Evolutionary conservation across 176 grass and related monocot genomes (phyloP), one percentile per base, ranked within the genome.

Genomic region (Neostapfia colusana): DNA sequence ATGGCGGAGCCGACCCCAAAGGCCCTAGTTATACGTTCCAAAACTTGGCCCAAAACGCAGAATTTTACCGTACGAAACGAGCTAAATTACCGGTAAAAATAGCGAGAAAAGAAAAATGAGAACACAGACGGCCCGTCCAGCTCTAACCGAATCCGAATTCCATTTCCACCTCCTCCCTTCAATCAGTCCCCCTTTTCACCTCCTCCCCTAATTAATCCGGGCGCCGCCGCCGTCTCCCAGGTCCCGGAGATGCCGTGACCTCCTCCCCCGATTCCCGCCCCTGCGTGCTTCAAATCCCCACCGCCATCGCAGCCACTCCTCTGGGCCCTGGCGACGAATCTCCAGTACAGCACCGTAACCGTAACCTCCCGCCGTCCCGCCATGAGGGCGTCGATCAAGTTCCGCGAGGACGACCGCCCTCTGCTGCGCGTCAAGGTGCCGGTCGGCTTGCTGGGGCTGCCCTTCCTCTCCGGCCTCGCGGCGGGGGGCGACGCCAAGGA

Each of bases 361-460:
- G 74, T 37, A 1, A n/a, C n/a, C n/a, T n/a, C n/a, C 23, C 12
- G n/a, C 23, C 63, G 21, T n/a, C 57, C 27, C 61, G 63, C 62
- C 60, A 94, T 98, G 95, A 98, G 92, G 89, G 91, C 91, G 21
- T 94, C 95, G 5, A 88, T 98, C 91, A 92, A 82, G 84, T 92
- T 98, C 81, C 87, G 89, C 46, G 95, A 98, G 50, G 91, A 98
- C 31, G 81, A 85, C 71, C 81, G 79, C 11, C 84, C 89, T 9
- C 77, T 94, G 50, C 65, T 98, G 28, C 89, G 91, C 0, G 91
- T 89, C 45, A 98, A 94, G 80, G 87, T 98, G 43, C 91, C 95
- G 1, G 80, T 98, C 64, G 81, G 87, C 69, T 85, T 98, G 34
- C 89, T 98, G 14, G 95, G 91, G 4, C 60, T 94, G 12, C 91